Base-by-base conservation (phyloP, 768 basidiomycete genomes). In the Termitomyces sp. region DNA sequence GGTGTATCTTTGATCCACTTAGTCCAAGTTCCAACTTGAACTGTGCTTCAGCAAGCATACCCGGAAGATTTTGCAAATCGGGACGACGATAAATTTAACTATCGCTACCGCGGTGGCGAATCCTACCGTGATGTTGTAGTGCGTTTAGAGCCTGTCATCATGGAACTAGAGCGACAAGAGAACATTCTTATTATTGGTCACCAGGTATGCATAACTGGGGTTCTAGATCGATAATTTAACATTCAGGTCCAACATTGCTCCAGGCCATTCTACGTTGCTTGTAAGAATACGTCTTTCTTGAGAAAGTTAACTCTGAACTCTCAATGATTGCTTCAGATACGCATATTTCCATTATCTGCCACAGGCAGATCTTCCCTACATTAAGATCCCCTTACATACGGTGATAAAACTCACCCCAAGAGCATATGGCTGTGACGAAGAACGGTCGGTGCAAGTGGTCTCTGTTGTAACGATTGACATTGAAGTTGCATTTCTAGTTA, bases 71-170 rank as follows among this genome's bases (percentile, higher is more conserved):
- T 95, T 72, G 95, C 93, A 16, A 95, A 95, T 69, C 87, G 97
- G 27, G 97, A 99, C 66, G 94, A 98, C 59, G 97, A 99, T 79
- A 99, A 99, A 74, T 99, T 97, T 74, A 98, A 98, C 73, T 99
- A 99, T 72, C 86, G 97, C 31, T 98, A 98, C 72, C 83, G 97
- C 66, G 95, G 88, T 66, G 97, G 97, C 56, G 97, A 99, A 75
- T 97, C 94, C 1, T 99, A 99, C 71, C 87, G 97, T 39, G 97
- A 99, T 68, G 96, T 99, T 11, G 94, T 97, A 13, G 84, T 93
- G 4, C 85, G 96, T 41, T 77, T 99, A 30, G 97, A 99, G 70
- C 97, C 97, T 24, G 91, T 98, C 54, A 99, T 99, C 65, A 98
- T 99, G 93, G 97, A 99, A 72, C 81, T 99, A 24, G 97, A 99